Evolutionary conservation across 371 early-diverging fungal genomes (phyloP).

Genomic region (Actinomucor elegans): DNA sequence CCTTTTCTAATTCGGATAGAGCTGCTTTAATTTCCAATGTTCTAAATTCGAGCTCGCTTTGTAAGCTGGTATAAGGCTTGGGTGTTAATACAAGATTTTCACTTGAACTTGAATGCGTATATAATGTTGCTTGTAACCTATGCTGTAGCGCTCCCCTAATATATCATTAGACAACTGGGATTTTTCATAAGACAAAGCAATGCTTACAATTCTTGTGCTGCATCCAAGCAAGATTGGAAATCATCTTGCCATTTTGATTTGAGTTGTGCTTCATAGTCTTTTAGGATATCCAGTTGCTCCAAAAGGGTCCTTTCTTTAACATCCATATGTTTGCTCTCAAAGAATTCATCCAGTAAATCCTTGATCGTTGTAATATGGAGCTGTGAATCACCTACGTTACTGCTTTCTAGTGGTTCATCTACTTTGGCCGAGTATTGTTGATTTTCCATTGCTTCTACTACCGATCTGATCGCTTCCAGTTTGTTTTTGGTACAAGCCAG

Average conservation of each 20-base stretch:
- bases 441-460: no score
- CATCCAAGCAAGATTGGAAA: constrained; percentile 1
- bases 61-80: constrained; percentile 3
- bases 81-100: neutral
- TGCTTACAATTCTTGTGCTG: constrained; percentile 10
- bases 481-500: no score
- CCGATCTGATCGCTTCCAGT: no score
- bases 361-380: neutral
- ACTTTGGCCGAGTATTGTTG: no score
- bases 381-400: no score
- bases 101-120: neutral
- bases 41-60: constrained; percentile 10
- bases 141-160: constrained; percentile 3
- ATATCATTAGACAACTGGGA: neutral
- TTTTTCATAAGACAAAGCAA: neutral
- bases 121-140: neutral
- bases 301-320: neutral
- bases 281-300: neutral
- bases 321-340: neutral
- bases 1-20: constrained; percentile 8
- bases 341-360: neutral
- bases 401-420: no score
- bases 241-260: constrained; percentile 10
- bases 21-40: constrained; percentile 3
- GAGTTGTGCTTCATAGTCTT: neutral